Conservation (phyloP, 2,329 filamentous ascomycete species). For the Fonsecaea pedrosoi region DNA sequence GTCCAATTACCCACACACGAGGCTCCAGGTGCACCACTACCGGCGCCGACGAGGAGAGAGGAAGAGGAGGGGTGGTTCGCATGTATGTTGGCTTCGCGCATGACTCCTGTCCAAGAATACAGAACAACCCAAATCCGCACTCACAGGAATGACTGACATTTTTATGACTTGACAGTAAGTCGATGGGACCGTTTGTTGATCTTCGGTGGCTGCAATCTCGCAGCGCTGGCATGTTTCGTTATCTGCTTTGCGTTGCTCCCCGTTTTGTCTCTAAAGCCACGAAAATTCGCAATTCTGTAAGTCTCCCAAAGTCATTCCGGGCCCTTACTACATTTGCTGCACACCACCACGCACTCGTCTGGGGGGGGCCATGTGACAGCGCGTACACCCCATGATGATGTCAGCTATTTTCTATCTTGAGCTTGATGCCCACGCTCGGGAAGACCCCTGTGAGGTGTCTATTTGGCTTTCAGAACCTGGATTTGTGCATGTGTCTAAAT, state of each 20-base stretch:
- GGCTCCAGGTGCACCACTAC: constrained; percentile 80
- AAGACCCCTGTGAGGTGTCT: constrained; percentile 20
- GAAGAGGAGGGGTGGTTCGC: constrained; percentile 97
- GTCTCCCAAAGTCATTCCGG: constrained; percentile 54
- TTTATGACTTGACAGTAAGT: constrained; percentile 69
- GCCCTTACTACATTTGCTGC: constrained; percentile 25
- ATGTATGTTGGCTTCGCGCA: constrained; percentile 68
- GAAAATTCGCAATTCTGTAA: constrained; percentile 97
- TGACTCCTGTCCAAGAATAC: constrained; percentile 16
- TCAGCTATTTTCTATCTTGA: constrained; percentile 37
- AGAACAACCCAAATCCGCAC: constrained; percentile 6
- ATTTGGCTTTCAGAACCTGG: constrained; percentile 23
- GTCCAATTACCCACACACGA: constrained; percentile 88
- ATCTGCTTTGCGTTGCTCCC: constrained; percentile 90
- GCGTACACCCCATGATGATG: constrained; percentile 40
- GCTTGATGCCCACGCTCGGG: constrained; percentile 20
- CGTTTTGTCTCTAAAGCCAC: constrained; percentile 76
- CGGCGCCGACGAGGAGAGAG: constrained; percentile 81
- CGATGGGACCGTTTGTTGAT: constrained; percentile 95
- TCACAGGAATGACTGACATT: constrained; percentile 26
- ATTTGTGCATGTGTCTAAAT: constrained; percentile 29
- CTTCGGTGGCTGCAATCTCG: constrained; percentile 89
- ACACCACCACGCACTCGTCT: constrained; percentile 34
- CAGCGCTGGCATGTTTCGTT: constrained; percentile 88
- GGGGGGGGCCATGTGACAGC: constrained; percentile 37